Percentiles rank a stretch among this genome's conserved stretches.
These are phyloP conservation scores for Vigna angularis DNA, from an alignment of 306 rosid species.

Conservation along the genomic window DNA sequence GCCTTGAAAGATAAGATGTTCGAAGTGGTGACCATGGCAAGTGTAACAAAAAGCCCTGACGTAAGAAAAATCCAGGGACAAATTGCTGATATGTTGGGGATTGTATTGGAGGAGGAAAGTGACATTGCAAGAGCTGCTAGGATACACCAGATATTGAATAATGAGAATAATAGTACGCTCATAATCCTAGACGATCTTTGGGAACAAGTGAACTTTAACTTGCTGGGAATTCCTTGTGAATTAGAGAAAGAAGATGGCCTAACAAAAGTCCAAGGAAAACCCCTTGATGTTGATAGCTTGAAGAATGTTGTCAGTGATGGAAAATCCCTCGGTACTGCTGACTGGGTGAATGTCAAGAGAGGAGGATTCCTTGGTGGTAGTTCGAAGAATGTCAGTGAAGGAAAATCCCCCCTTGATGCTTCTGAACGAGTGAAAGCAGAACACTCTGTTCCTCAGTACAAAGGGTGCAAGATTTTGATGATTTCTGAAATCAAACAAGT, in stretches of 20 bases:
- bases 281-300: too few relatives aligned
- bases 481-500: background rate
- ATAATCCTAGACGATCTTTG: conserved; percentile 35
- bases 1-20: background rate
- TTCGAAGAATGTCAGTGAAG: background rate
- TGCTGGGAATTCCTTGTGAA: conserved; percentile 32
- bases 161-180: conserved; percentile 14
- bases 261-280: background rate
- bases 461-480: background rate
- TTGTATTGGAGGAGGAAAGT: conserved; percentile 23
- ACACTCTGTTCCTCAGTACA: background rate
- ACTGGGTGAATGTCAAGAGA: too few relatives aligned
- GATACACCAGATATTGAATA: background rate
- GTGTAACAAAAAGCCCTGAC: background rate
- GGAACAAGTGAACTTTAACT: conserved; percentile 8
- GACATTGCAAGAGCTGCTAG: conserved; percentile 41
- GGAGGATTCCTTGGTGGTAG: too few relatives aligned
- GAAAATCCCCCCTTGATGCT: background rate
- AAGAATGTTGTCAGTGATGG: too few relatives aligned
- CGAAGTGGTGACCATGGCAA: conserved; percentile 19
- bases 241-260: background rate
- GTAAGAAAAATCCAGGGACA: conserved; percentile 41
- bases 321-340: background rate
- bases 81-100: conserved; percentile 32
- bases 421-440: background rate